phyloP scores from a whole-genome alignment of 176 grass and related monocot species.

The Cenchrus americanus region DNA sequence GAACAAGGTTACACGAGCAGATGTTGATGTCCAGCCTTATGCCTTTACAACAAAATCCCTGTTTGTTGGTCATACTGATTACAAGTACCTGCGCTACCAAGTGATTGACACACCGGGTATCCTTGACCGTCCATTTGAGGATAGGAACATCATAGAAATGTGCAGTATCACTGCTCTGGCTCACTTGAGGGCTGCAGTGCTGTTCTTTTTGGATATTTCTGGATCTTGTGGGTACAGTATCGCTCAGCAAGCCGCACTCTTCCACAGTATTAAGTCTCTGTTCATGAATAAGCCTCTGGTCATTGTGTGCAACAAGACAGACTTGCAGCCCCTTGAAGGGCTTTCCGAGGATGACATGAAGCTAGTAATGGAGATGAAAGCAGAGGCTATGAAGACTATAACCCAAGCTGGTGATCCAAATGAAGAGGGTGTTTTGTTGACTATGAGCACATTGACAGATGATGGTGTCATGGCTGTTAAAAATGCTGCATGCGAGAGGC shows the following conservation, averaged over 20 bases:
- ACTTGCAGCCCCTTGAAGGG: slow-evolving; percentile 69
- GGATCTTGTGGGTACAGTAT: slow-evolving; percentile 84
- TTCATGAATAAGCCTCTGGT: slow-evolving; percentile 83
- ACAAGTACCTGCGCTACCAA: slow-evolving; percentile 81
- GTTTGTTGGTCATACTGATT: slow-evolving; percentile 81
- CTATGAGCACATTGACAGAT: slow-evolving; percentile 84
- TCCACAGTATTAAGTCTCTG: slow-evolving; percentile 81
- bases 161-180: slow-evolving; percentile 66
- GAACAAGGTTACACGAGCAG: slow-evolving; percentile 80
- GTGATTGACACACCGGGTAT: slow-evolving; percentile 89
- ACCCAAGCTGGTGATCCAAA: slow-evolving; percentile 56
- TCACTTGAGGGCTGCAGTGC: slow-evolving; percentile 61
- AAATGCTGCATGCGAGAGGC: slow-evolving; percentile 66
- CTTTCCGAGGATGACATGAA: slow-evolving; percentile 76
- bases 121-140: slow-evolving; percentile 70
- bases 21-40: slow-evolving; percentile 78
- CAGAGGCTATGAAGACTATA: slow-evolving; percentile 64
- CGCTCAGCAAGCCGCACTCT: slow-evolving; percentile 74
- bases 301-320: slow-evolving; percentile 83
- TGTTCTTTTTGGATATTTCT: slow-evolving; percentile 75
- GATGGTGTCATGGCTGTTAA: slow-evolving; percentile 76
- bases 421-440: slow-evolving; percentile 69
- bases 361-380: slow-evolving; percentile 65
- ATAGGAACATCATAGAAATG: slow-evolving; percentile 67
- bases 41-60: slow-evolving; percentile 64